These are phyloP conservation scores for Stemphylium lycopersici DNA, from an alignment of 2,329 filamentous ascomycete species.

Conservation along the genomic window DNA sequence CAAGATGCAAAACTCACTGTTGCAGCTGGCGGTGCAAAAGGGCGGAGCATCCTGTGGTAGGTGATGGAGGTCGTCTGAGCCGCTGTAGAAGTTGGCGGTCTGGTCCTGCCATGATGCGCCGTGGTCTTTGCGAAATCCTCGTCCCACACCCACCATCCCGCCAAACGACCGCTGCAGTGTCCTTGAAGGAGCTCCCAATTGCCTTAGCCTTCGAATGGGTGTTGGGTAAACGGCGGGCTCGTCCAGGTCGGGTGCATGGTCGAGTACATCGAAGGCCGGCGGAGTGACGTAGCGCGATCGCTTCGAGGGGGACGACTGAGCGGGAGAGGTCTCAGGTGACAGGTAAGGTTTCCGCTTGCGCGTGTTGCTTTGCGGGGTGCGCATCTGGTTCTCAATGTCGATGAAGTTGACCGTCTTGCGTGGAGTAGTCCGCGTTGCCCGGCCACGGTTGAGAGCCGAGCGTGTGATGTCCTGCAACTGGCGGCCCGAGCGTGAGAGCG, in stretches of 20 bases:
- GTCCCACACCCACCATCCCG: constrained; percentile 48
- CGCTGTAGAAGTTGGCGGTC: constrained; percentile 65
- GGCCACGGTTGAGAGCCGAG: constrained; percentile 51
- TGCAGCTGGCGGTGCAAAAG: constrained; percentile 70
- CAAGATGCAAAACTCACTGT: constrained; percentile 57
- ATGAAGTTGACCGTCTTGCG: constrained; percentile 50
- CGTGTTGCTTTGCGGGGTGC: constrained; percentile 40
- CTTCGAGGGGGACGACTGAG: constrained; percentile 52
- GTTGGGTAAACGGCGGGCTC: constrained; percentile 31
- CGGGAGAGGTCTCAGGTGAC: constrained; percentile 50
- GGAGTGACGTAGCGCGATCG: constrained; percentile 38
- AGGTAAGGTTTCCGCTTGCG: constrained; percentile 50
- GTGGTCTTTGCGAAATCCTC: constrained; percentile 51
- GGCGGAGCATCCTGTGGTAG: constrained; percentile 62
- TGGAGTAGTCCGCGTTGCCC: constrained; percentile 39
- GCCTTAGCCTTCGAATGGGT: constrained; percentile 49
- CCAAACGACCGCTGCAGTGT: constrained; percentile 56
- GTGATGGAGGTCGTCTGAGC: constrained; percentile 60
- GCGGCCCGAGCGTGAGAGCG: constrained; percentile 49
- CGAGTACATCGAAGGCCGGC: constrained; percentile 40
- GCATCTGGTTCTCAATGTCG: constrained; percentile 37
- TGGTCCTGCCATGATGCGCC: constrained; percentile 63
- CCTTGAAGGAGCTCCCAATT: constrained; percentile 43
- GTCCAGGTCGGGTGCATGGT: constrained; percentile 37
- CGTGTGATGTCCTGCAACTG: constrained; percentile 59